Evolutionary conservation across 2,329 filamentous ascomycete genomes (phyloP), one percentile per base, ranked within the genome.

Genomic region (Pseudomassariella vexata): DNA sequence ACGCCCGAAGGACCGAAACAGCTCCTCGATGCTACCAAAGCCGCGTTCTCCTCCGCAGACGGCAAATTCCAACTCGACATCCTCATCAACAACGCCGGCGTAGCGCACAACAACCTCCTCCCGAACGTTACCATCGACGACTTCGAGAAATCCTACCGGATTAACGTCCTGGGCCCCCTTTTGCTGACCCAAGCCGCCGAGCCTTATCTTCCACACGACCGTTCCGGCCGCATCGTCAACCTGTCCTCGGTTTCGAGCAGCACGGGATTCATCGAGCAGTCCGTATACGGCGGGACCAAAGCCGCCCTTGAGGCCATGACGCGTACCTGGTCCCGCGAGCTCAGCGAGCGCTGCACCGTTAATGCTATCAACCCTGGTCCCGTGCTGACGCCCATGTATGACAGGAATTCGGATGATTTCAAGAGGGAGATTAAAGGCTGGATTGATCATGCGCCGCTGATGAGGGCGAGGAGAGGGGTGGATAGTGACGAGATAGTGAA

Each of bases 31-130:
- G 68, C 69, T 0, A 69, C 76, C 5, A 69, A 74, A 45, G 66
- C 75, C 42, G 65, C 77, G 49, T 79, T 84, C 58, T 53, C 42
- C 23, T 35, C 68, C 7, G 36, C 48, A 29, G 47, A 44, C 5
- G 52, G 59, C 37, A 63, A 65, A 34, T 75, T 87, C 53, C 76
- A 81, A 48, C 71, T 94, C 49, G 85, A 94, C 60, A 85, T 94
- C 39, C 65, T 94, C 32, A 66, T 94, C 65, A 94, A 94, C 71
- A 94, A 94, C 56, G 87, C 88, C 19, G 88, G 85, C 33, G 63
- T 79, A 6, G 65, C 75, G 19, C 62, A 73, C 23, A 90, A 92
- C 60, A 73, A 80, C 45, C 55, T 63, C 17, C 61, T 84, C 16
- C 70, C 75, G 30, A 73, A 83, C 18, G 73, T 86, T 40, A 73